These are phyloP conservation scores for Mycothermus thermophilus DNA, from an alignment of 495 filamentous ascomycete species.

Conservation along the genomic window DNA sequence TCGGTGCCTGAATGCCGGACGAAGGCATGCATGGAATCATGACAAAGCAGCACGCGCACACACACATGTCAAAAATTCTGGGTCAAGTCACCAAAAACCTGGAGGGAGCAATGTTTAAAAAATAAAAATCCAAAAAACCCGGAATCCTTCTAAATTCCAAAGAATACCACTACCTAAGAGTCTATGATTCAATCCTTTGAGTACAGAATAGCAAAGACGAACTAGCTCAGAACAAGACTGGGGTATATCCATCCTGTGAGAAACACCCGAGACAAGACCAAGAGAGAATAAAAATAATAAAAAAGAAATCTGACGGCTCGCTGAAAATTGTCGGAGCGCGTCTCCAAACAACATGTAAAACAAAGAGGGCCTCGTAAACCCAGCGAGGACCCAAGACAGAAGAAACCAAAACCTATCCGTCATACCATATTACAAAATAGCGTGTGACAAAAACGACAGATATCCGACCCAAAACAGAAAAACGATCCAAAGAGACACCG, in stretches of 20 bases:
- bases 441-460: neutral
- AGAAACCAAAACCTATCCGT: neutral
- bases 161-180: neutral
- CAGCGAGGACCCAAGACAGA: constrained; percentile 7
- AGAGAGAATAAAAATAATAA: constrained; percentile 7
- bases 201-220: neutral
- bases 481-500: constrained; percentile 3
- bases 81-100: neutral
- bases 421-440: neutral
- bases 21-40: too few relatives aligned
- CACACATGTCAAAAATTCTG: neutral
- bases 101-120: neutral
- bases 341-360: constrained; percentile 7
- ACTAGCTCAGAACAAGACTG: constrained; percentile 5
- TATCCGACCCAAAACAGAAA: neutral
- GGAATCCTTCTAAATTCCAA: neutral
- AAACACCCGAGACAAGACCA: too few relatives aligned
- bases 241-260: constrained; percentile 29
- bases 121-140: neutral
- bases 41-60: too few relatives aligned
- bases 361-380: constrained; percentile 5
- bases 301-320: constrained; percentile 7
- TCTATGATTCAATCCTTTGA: neutral
- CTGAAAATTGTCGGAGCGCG: constrained; percentile 10
- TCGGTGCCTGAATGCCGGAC: too few relatives aligned